phyloP scores from a whole-genome alignment of 495 filamentous ascomycete genomes.

The Viridothelium virens region DNA sequence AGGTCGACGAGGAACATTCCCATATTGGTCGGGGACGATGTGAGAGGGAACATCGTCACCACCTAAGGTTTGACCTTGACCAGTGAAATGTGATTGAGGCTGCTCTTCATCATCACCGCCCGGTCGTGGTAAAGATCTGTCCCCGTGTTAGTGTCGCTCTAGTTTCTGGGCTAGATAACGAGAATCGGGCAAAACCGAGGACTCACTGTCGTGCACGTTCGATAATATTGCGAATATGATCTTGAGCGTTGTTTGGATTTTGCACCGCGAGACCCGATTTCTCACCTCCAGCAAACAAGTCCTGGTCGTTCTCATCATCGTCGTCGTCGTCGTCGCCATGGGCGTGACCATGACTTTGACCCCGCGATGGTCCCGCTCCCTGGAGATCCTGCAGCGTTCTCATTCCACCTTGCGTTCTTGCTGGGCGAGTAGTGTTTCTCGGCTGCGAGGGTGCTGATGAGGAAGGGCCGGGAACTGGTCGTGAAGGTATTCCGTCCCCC shows the following conservation, averaged over 20 bases:
- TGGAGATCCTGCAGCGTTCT: conserved; percentile 52
- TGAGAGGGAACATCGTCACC: conserved; percentile 78
- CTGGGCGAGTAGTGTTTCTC: conserved; percentile 22
- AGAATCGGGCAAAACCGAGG: background rate
- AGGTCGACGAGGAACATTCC: conserved; percentile 27
- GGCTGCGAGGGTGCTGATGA: conserved; percentile 10
- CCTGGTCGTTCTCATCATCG: conserved; percentile 58
- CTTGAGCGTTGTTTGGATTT: conserved; percentile 62
- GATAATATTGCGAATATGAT: conserved; percentile 68
- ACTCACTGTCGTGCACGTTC: conserved; percentile 71
- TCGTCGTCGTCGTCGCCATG: conserved; percentile 55
- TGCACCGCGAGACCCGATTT: conserved; percentile 95
- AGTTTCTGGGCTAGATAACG: too few species aligned
- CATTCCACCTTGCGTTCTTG: conserved; percentile 41
- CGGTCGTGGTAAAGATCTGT: conserved; percentile 52
- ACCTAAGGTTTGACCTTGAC: conserved; percentile 77
- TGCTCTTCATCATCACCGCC: conserved; percentile 45
- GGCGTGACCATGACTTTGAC: conserved; percentile 49
- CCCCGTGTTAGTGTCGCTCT: conserved; percentile 12
- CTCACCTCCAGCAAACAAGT: conserved; percentile 91
- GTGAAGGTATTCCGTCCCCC: conserved; percentile 26
- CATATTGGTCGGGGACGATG: conserved; percentile 57
- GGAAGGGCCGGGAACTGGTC: conserved; percentile 19
- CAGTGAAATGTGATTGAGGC: conserved; percentile 59
- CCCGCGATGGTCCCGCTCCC: conserved; percentile 28